phyloP scores from a whole-genome alignment of 1,139 yeast genomes.

The Hemisphaericaspora xylofermentans region DNA sequence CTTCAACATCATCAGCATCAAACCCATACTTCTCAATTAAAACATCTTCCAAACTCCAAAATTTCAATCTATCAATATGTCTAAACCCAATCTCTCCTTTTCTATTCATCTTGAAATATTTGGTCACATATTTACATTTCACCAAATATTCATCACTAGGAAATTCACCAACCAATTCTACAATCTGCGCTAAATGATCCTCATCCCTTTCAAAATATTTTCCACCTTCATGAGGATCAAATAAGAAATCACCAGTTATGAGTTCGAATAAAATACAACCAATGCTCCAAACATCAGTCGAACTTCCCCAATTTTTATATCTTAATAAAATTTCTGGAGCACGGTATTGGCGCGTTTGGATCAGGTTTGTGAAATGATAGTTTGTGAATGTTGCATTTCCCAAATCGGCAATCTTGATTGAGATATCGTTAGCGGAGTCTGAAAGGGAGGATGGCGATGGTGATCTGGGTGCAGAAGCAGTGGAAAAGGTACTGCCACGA shows the following conservation, averaged over 20 bases:
- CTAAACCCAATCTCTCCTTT: constrained; percentile 41
- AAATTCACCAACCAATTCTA: constrained; percentile 61
- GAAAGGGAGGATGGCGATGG: neutral
- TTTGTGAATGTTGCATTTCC: constrained; percentile 82
- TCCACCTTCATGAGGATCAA: constrained; percentile 71
- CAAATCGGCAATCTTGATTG: constrained; percentile 70
- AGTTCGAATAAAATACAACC: constrained; percentile 82
- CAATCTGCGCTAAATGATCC: constrained; percentile 81
- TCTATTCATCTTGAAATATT: constrained; percentile 49
- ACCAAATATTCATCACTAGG: constrained; percentile 51
- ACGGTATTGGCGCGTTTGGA: constrained; percentile 84
- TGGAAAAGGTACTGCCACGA: too few relatives aligned
- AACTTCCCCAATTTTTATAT: constrained; percentile 78
- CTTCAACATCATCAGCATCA: constrained; percentile 31
- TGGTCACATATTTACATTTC: constrained; percentile 51
- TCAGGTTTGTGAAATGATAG: constrained; percentile 76
- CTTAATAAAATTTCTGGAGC: constrained; percentile 72
- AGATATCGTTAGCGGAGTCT: constrained; percentile 6
- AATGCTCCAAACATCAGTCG: constrained; percentile 80
- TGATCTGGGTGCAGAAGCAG: neutral
- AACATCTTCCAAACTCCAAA: constrained; percentile 68
- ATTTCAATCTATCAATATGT: constrained; percentile 62
- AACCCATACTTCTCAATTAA: constrained; percentile 56
- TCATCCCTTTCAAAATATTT: constrained; percentile 67
- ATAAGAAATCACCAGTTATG: constrained; percentile 79